Conservation (phyloP, 2,329 filamentous ascomycete species). For the Colletotrichum tamarilloi region DNA sequence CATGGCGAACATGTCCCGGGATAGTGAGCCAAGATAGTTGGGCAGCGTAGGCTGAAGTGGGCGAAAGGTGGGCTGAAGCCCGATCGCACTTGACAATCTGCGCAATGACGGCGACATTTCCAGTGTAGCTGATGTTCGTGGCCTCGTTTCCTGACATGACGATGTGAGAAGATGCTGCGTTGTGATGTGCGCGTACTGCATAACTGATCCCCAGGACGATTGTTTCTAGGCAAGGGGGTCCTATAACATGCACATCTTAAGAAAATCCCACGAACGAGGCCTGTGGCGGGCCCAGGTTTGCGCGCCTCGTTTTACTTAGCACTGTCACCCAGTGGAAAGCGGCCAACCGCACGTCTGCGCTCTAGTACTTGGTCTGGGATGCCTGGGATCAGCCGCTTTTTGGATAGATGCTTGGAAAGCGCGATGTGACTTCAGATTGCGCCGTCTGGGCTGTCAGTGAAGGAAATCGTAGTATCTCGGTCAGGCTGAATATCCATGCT, state of each 20-base stretch:
- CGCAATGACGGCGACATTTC: neutral
- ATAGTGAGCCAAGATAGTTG: neutral
- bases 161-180: neutral
- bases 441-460: neutral
- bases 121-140: neutral
- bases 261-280: constrained; percentile 36
- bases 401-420: constrained; percentile 20
- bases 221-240: constrained; percentile 5
- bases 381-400: constrained; percentile 6
- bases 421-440: constrained; percentile 25
- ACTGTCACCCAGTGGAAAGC: constrained; percentile 15
- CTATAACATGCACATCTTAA: constrained; percentile 45
- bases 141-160: neutral
- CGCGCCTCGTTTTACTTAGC: constrained; percentile 9
- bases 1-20: neutral
- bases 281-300: neutral
- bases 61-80: neutral
- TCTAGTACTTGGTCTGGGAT: neutral
- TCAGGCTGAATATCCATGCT: neutral
- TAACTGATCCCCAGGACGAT: neutral
- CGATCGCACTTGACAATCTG: neutral
- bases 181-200: neutral
- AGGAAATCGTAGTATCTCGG: neutral
- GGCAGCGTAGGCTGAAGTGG: neutral
- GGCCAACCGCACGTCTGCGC: neutral